These are phyloP conservation scores for Ambrosiella xylebori DNA, from an alignment of 2,329 filamentous ascomycete genomes.

Conservation along the genomic window DNA sequence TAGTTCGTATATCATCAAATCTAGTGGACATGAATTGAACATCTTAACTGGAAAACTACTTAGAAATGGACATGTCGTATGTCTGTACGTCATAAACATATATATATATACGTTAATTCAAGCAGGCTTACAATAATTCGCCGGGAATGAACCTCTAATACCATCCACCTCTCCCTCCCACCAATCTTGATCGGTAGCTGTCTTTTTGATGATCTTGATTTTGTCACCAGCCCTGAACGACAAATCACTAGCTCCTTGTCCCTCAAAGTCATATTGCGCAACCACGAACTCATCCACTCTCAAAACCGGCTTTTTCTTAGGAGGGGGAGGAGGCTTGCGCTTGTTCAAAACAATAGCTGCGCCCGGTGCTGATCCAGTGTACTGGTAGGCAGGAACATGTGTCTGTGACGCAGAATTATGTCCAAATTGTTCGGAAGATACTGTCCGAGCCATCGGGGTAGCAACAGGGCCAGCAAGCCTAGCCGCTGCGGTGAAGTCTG, in stretches of 20 bases:
- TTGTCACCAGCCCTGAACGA: slow-evolving; percentile 60
- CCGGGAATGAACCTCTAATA: slow-evolving; percentile 55
- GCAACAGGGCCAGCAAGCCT: slow-evolving; percentile 2
- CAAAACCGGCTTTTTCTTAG: slow-evolving; percentile 56
- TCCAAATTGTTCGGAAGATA: slow-evolving; percentile 10
- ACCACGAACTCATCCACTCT: slow-evolving; percentile 42
- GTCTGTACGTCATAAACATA: not conserved
- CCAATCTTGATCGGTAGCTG: slow-evolving; percentile 68
- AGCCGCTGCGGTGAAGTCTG: slow-evolving; percentile 11
- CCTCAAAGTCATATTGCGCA: slow-evolving; percentile 59
- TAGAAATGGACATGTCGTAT: no score
- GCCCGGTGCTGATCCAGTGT: not conserved
- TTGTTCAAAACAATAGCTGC: slow-evolving; percentile 3
- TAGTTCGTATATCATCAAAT: no score
- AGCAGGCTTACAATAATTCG: slow-evolving; percentile 53
- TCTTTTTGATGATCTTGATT: slow-evolving; percentile 64
- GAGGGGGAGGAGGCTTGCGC: slow-evolving; percentile 10
- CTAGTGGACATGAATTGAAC: no score
- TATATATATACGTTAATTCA: slow-evolving; percentile 12
- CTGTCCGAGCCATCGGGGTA: slow-evolving; percentile 2
- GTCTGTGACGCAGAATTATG: slow-evolving; percentile 8
- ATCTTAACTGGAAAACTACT: no score
- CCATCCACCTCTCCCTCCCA: slow-evolving; percentile 67
- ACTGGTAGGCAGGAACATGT: slow-evolving; percentile 5
- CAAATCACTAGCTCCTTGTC: slow-evolving; percentile 52